Base-by-base conservation (phyloP, 805 yeast species). In the Nakazawaea wyomingensis region DNA sequence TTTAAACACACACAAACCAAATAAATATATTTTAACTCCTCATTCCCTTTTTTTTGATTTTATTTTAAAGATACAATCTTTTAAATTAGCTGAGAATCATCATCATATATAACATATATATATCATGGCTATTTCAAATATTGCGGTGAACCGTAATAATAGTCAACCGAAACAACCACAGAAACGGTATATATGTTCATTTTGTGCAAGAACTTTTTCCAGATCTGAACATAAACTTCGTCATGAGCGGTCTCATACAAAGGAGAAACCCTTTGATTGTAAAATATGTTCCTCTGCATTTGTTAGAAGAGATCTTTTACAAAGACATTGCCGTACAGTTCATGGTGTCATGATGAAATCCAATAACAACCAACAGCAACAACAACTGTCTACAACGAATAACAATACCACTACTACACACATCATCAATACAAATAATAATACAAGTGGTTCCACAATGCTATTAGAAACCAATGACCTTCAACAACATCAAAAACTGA, bases 171-270 rank as follows among this genome's bases (percentile, higher is more conserved):
- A 56, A 65, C 66, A 65, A 14, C 65, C 81, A 31, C 81, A 74
- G 52, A 73, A 82, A 51, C 78, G 84, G 53, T 85, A 84, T 60
- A 74, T 82, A 31, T 85, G 95, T 62, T 78, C 85, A 5, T 85
- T 76, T 56, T 85, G 95, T 54, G 85, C 89, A 26, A 69, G 90
- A 49, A 82, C 87, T 5, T 85, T 85, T 55, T 78, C 88, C n/a
- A 65, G 93, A 40, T 76, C 85, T 9, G 93, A 85, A 57, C 93
- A 85, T 59, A 74, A 82, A 51, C 76, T 82, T 33, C 72, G 93
- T 38, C 93, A 85, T 54, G 91, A 85, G 59, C 64, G 90, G 21
- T 80, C 88, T 1, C 93, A 85, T 56, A 83, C 89, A 11, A 83
- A 83, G 53, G 87, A 81, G 54, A 78, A 87, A 49, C 95, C 95